These are phyloP conservation scores for Amorphotheca resinae DNA, from an alignment of 495 filamentous ascomycete genomes.

Conservation along the genomic window DNA sequence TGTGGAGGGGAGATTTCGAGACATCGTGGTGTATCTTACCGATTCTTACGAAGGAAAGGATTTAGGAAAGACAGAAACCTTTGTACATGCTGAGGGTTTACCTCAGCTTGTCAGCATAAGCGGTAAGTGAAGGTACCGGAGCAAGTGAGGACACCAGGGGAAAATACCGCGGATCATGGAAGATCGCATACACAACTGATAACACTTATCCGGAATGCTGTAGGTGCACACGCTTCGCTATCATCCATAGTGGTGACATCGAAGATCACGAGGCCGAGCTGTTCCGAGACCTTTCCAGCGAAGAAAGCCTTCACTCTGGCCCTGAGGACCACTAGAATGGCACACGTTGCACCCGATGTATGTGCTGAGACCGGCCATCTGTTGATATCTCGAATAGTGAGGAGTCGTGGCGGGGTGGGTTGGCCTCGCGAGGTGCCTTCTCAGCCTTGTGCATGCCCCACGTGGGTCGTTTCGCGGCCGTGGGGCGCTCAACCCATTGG, in stretches of 20 bases:
- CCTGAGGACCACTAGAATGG: slow-evolving; percentile 10
- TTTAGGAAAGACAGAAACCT: background rate
- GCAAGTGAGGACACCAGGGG: background rate
- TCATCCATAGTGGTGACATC: too few relatives aligned
- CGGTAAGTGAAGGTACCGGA: background rate
- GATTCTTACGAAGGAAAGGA: background rate
- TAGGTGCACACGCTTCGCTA: too few relatives aligned
- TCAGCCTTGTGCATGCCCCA: slow-evolving; percentile 17
- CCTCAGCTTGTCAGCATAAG: too few relatives aligned
- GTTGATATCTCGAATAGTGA: background rate
- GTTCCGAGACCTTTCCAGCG: background rate
- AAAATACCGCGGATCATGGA: too few relatives aligned
- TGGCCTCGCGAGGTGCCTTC: background rate
- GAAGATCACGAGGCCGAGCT: slow-evolving; percentile 11
- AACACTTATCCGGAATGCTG: background rate
- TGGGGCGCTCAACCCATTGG: background rate
- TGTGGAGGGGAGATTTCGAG: slow-evolving; percentile 5
- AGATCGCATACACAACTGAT: background rate
- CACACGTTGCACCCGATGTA: slow-evolving; percentile 10
- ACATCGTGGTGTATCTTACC: too few relatives aligned
- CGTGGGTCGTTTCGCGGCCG: slow-evolving; percentile 4
- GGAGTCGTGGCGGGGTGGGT: background rate
- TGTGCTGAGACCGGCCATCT: background rate
- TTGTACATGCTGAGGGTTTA: too few relatives aligned
- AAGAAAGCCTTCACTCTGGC: background rate